Percentiles rank a stretch among this genome's conserved stretches.
Conservation (phyloP, 1,139 yeast genomes). For the Geotrichum bryndzae region DNA sequence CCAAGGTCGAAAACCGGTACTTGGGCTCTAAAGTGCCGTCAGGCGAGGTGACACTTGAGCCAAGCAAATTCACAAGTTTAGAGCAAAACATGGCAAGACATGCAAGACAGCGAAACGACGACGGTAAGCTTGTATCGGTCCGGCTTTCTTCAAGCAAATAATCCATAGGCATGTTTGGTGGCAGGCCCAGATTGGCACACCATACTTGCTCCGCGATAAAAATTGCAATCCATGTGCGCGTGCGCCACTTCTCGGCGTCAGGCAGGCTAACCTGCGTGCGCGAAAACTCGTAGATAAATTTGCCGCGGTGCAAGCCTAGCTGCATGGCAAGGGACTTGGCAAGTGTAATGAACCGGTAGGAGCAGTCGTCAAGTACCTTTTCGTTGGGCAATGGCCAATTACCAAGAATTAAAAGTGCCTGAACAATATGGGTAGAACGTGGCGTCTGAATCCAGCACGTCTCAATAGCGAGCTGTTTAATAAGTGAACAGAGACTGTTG, state of each 20-base stretch:
- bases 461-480: slow-evolving; percentile 83
- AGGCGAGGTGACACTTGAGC: slow-evolving; percentile 78
- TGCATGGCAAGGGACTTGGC: slow-evolving; percentile 83
- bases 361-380: slow-evolving; percentile 86
- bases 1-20: slow-evolving; percentile 72
- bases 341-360: slow-evolving; percentile 79
- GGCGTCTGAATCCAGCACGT: slow-evolving; percentile 94
- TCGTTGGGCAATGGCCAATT: slow-evolving; percentile 94
- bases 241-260: slow-evolving; percentile 91
- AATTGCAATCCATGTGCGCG: slow-evolving; percentile 85
- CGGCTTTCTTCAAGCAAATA: slow-evolving; percentile 75
- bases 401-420: slow-evolving; percentile 73
- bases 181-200: slow-evolving; percentile 82
- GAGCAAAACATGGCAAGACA: slow-evolving; percentile 78
- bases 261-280: slow-evolving; percentile 85
- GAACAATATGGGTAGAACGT: slow-evolving; percentile 87
- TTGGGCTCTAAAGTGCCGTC: slow-evolving; percentile 86
- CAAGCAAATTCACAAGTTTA: slow-evolving; percentile 79
- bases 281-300: slow-evolving; percentile 83
- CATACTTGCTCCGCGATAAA: slow-evolving; percentile 87
- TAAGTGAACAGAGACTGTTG: slow-evolving; percentile 65
- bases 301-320: slow-evolving; percentile 88
- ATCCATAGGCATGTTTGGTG: slow-evolving; percentile 82
- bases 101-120: slow-evolving; percentile 64
- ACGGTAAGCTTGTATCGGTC: slow-evolving; percentile 58